Base-by-base conservation (phyloP, 768 basidiomycete species). In the Galerina sulciceps region DNA sequence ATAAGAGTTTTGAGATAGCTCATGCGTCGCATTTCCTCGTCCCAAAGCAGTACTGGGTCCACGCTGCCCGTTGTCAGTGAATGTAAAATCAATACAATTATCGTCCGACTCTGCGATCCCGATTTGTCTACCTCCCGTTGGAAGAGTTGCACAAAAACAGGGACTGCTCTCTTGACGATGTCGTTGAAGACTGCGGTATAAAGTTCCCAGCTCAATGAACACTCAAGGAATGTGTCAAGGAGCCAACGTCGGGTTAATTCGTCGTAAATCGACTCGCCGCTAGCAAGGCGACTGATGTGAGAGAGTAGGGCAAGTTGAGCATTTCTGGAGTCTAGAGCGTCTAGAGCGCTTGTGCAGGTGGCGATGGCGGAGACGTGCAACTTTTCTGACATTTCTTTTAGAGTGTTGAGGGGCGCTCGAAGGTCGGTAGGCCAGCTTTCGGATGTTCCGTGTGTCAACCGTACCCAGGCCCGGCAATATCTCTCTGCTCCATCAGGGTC, bases 401-500 rank as follows among this genome's bases (percentile, higher is more conserved):
- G 66, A 43, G 70, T 69, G 60, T 68, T 68, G 22, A 79, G 69
- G 10, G 74, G 77, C 15, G 70, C 70, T 31, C 73, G 61, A 35
- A 77, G 69, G 23, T 71, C 68, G 9, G 67, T 58, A 0, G 79
- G 77, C 76, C 77, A 78, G 35, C 69, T 68, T 44, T 71, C 67
- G 1, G 60, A 60, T 3, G 72, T 75, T 17, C 73, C 74, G 35
- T 75, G 73, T 1, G 75, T 77, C 58, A 78, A 62, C 23, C 69
- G 68, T 59, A 80, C 71, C 78, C 78, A 80, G 15, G 76, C 73
- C 17, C 74, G 73, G 58, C 77, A 79, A 53, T 76, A 79, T 42
- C 72, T 64, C 60, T 69, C 73, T 15, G 77, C 77, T 4, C 55
- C 67, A 10, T 73, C 67, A 1, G 72, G 57, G 50, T 80, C 73